A percentile compares a stretch with the other conserved stretches of the same genome.
Evolutionary conservation across 208 protist species (phyloP).

Genomic region (Polymyxa betae): DNA sequence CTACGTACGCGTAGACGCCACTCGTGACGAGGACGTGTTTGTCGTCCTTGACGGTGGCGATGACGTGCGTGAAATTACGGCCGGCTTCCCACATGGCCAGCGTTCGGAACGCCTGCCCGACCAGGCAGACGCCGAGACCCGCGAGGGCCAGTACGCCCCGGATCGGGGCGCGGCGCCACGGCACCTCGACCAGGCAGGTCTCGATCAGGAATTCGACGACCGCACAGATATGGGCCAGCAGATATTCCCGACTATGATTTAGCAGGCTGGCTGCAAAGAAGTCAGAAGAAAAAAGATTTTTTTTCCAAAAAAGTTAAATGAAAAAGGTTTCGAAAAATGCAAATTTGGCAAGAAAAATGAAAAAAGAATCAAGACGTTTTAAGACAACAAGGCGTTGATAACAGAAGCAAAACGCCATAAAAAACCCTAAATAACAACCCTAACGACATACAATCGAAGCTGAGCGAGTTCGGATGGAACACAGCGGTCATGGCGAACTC

Average conservation of each 20-base stretch:
- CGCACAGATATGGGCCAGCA: neutral
- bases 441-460: constrained; percentile 22
- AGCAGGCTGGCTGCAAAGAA: neutral
- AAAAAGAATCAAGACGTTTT: no score
- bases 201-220: neutral
- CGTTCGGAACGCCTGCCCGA: constrained; percentile 41
- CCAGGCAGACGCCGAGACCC: neutral
- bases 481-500: neutral
- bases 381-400: no score
- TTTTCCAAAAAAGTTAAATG: no score
- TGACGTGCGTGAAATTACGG: constrained; percentile 51
- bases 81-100: constrained; percentile 49
- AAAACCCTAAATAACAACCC: no score
- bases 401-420: no score
- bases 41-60: neutral
- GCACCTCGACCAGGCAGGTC: neutral
- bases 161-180: neutral
- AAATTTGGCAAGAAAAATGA: no score
- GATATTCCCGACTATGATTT: neutral
- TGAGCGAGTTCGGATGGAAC: neutral
- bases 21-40: constrained; percentile 29
- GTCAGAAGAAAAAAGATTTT: no score
- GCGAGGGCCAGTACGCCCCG: neutral
- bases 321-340: no score
- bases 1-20: constrained; percentile 57